These are phyloP conservation scores for Paraphoma sp. DNA, from an alignment of 2,329 filamentous ascomycete genomes.

Conservation along the genomic window DNA sequence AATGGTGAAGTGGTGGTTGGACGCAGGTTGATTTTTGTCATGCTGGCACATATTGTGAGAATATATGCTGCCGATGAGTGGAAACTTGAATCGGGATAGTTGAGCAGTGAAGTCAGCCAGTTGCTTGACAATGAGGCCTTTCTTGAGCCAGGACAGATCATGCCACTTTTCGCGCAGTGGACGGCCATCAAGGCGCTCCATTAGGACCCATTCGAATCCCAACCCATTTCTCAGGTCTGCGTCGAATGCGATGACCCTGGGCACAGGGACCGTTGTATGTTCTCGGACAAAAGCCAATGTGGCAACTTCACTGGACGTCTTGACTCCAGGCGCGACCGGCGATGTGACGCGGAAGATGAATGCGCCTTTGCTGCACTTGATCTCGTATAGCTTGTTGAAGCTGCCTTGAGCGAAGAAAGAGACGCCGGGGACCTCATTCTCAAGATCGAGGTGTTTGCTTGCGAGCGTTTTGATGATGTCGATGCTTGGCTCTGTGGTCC, in stretches of 20 bases:
- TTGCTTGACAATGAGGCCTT: conserved; percentile 2
- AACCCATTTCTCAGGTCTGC: conserved; percentile 4
- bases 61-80: background rate
- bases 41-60: background rate
- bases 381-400: conserved; percentile 20
- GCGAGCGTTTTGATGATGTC: conserved; percentile 3
- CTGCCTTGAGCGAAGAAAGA: conserved; percentile 14
- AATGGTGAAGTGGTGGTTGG: background rate
- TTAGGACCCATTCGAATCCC: conserved; percentile 12
- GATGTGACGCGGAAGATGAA: conserved; percentile 37
- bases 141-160: conserved; percentile 6
- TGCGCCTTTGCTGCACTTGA: background rate
- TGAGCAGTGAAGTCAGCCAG: background rate
- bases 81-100: background rate
- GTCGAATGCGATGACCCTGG: conserved; percentile 1
- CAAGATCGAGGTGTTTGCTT: background rate
- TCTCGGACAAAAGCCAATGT: conserved; percentile 24
- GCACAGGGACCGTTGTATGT: conserved; percentile 1
- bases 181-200: conserved; percentile 1
- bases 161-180: conserved; percentile 6
- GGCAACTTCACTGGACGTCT: conserved; percentile 24
- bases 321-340: conserved; percentile 23
- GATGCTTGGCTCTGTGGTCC: conserved; percentile 8
- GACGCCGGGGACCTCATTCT: background rate
- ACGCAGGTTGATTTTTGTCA: background rate